Evolutionary conservation across 2,329 filamentous ascomycete genomes (phyloP), one percentile per base, ranked within the genome.

Genomic region (Verticillium alfalfae): DNA sequence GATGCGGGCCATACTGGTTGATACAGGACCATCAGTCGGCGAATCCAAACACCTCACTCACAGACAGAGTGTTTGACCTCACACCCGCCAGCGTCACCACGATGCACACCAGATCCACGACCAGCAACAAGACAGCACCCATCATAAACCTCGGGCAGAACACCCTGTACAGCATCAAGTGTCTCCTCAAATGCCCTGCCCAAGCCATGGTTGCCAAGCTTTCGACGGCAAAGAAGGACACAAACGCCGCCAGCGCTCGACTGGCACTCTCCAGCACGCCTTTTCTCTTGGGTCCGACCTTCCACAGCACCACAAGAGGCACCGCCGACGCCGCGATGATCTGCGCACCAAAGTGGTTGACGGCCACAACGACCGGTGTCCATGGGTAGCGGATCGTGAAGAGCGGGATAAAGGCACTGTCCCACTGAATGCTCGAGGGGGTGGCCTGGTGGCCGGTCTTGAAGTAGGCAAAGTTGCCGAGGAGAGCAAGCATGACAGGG

Each of bases 391-490:
- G 85, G 66, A 99, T 86, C 6, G 85, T 86, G 62, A 89, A 87
- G 8, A 98, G 83, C 0, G 94, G 91, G 67, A 99, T 91, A 76
- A 99, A 99, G 3, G 93, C 94, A 22, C 87, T 86, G 77, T 99
- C 95, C 95, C 95, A 99, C 72, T 99, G 95, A 70, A 99, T 94
- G 66, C 88, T 91, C 67, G 88, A 85, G 31, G 97, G 84, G 0
- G 88, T 90, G 13, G 94, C 94, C 76, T 98, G 94, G 75, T 99
- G 95, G 64, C 95, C 95, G 0, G 95, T 99, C 72, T 96, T 97
- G 86, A 99, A 99, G 80, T 88, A 99, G 79, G 97, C 89, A 76
- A 94, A 96, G 70, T 90, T 92, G 63, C 93, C 95, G 1, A 99
- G 85, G n/a, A 98, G 78, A 12, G 88, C 94, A 34, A 98, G 84